Evolutionary conservation across 768 basidiomycete species (phyloP).

Genomic region (Suillus clintonianus): DNA sequence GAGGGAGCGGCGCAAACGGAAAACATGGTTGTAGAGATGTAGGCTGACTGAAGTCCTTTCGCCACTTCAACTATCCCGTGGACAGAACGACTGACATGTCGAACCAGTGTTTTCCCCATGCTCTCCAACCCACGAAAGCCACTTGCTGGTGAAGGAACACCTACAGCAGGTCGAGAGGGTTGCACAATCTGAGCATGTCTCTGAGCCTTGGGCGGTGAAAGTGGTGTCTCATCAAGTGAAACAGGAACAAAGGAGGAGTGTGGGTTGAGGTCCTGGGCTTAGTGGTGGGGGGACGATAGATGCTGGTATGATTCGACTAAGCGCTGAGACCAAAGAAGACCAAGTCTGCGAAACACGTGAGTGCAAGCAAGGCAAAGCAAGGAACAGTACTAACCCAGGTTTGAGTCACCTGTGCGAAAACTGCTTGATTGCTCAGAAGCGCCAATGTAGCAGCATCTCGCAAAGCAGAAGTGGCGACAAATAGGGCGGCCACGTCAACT

Average conservation of each 20-base stretch:
- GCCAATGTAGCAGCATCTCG: constrained; percentile 72
- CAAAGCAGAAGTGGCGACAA: constrained; percentile 73
- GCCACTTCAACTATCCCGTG: constrained; percentile 51
- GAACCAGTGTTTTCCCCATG: constrained; percentile 16
- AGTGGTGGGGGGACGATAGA: too few species aligned
- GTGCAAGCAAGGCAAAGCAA: too few species aligned
- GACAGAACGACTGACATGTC: constrained; percentile 39
- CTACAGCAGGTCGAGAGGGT: background rate
- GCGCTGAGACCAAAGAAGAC: too few species aligned
- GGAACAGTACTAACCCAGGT: too few species aligned
- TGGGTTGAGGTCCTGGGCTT: constrained; percentile 40
- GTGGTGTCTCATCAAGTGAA: constrained; percentile 39
- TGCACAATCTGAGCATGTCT: background rate
- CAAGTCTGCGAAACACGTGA: too few species aligned
- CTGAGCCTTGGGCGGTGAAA: constrained; percentile 17
- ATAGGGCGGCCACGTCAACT: too few species aligned
- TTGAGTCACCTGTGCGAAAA: constrained; percentile 48
- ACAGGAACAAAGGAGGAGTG: constrained; percentile 37
- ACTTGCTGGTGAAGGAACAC: background rate
- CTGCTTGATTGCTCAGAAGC: constrained; percentile 54
- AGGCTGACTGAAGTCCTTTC: constrained; percentile 57
- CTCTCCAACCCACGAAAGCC: constrained; percentile 2
- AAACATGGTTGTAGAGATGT: constrained; percentile 56
- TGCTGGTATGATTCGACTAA: too few species aligned
- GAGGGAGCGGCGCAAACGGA: constrained; percentile 32